Conservation (phyloP, 2,329 filamentous ascomycete genomes). For the Ceratocystis lukuohia region DNA sequence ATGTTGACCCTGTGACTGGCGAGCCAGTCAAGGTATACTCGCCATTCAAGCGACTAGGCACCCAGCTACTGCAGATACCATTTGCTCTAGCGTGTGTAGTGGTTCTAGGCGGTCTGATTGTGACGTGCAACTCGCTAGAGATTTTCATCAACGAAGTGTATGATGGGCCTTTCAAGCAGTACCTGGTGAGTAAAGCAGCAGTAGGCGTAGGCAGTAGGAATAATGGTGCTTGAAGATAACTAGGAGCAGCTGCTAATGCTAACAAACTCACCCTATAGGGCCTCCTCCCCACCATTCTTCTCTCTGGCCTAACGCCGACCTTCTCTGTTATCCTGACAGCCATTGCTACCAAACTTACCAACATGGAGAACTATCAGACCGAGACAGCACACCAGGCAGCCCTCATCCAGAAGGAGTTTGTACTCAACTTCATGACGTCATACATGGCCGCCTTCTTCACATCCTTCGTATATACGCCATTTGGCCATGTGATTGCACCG, state of each 20-base stretch:
- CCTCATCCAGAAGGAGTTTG: constrained; percentile 83
- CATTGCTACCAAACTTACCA: constrained; percentile 63
- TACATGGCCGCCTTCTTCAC: constrained; percentile 88
- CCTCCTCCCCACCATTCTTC: constrained; percentile 75
- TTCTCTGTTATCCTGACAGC: constrained; percentile 61
- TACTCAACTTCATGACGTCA: constrained; percentile 92
- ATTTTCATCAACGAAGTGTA: constrained; percentile 95
- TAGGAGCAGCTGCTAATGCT: background rate
- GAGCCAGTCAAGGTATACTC: constrained; percentile 66
- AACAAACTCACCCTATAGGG: constrained; percentile 36
- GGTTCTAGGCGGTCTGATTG: constrained; percentile 68
- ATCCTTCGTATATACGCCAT: constrained; percentile 88
- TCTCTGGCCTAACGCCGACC: constrained; percentile 70
- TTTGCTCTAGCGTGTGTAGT: constrained; percentile 64
- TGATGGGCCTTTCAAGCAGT: constrained; percentile 70
- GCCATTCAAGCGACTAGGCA: constrained; percentile 56
- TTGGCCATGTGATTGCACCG: constrained; percentile 69
- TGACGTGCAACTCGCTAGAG: constrained; percentile 79
- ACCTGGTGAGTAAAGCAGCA: constrained; percentile 46
- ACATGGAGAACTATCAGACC: constrained; percentile 86
- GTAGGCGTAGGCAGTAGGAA: background rate
- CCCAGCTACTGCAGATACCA: constrained; percentile 69
- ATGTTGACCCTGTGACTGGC: constrained; percentile 68
- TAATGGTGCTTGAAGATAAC: no score
- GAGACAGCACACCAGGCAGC: constrained; percentile 67